phyloP scores from a whole-genome alignment of 179 eudicot species.

The Beta macrorhiza region DNA sequence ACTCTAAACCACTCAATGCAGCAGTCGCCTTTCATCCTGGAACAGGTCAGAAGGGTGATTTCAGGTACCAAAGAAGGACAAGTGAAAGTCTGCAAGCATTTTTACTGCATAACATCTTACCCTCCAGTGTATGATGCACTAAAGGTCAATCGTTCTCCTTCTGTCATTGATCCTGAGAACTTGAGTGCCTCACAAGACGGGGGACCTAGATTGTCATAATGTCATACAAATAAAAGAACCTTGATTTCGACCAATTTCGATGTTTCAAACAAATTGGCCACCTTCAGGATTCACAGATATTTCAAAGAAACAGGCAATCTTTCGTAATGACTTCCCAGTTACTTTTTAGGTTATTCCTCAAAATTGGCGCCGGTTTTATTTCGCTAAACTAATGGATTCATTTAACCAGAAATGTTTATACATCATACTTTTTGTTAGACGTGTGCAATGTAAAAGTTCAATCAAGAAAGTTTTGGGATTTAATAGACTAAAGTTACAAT shows the following conservation, averaged over 20 bases:
- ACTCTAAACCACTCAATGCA: constrained; percentile 80
- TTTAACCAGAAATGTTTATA: too few species aligned
- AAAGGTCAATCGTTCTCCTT: constrained; percentile 69
- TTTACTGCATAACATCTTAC: constrained; percentile 36
- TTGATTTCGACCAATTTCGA: not conserved
- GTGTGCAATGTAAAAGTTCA: too few species aligned
- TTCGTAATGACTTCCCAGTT: not conserved
- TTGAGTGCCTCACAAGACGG: constrained; percentile 77
- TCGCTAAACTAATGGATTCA: too few species aligned
- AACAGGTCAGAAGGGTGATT: constrained; percentile 23
- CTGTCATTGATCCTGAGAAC: constrained; percentile 62
- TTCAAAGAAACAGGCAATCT: not conserved
- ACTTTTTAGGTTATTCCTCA: too few species aligned
- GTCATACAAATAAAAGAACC: constrained; percentile 3
- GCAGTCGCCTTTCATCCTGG: constrained; percentile 80
- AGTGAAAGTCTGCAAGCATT: constrained; percentile 2
- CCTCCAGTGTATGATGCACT: constrained; percentile 85
- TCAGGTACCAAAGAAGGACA: constrained; percentile 15
- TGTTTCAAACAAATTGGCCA: not conserved
- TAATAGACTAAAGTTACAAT: too few species aligned
- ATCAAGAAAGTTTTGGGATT: too few species aligned
- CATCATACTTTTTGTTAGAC: too few species aligned
- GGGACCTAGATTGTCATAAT: constrained; percentile 52
- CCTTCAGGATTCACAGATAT: not conserved
- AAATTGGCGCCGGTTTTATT: too few species aligned